These are phyloP conservation scores for Rhizophagus sp. DNA, from an alignment of 192 early-diverging fungal species.

Conservation along the genomic window DNA sequence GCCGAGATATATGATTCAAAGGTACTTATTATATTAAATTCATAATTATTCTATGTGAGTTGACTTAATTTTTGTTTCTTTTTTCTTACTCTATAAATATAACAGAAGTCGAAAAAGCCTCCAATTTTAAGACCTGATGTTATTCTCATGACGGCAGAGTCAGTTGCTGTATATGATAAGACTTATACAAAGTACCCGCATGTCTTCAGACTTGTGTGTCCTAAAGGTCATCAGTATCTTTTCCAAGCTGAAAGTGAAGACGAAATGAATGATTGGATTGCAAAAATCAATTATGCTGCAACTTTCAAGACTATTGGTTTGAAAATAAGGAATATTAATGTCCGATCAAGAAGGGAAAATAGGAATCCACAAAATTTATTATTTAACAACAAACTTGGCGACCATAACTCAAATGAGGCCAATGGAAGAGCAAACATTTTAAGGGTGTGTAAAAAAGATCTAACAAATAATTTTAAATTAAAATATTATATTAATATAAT, in stretches of 20 bases:
- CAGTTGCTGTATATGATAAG: slow-evolving; percentile 69
- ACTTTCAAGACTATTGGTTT: slow-evolving; percentile 66
- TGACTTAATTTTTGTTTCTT: not conserved
- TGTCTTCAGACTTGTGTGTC: slow-evolving; percentile 70
- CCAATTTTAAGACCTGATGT: slow-evolving; percentile 33
- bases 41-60: not conserved
- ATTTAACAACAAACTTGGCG: slow-evolving; percentile 30
- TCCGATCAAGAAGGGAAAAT: not conserved
- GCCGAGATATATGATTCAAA: not conserved
- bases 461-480: not conserved
- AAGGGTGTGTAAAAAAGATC: not conserved
- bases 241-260: slow-evolving; percentile 67
- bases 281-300: slow-evolving; percentile 77
- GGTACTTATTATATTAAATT: not conserved
- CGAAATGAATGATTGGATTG: slow-evolving; percentile 81
- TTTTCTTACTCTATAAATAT: too few species aligned
- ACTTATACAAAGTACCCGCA: slow-evolving; percentile 75
- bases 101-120: slow-evolving; percentile 24
- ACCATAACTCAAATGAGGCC: not conserved
- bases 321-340: slow-evolving; percentile 29
- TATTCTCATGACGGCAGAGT: slow-evolving; percentile 48
- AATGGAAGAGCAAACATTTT: slow-evolving; percentile 16
- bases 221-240: slow-evolving; percentile 71
- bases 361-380: not conserved
- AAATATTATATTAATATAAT: not conserved